Percentiles rank a stretch among this genome's conserved stretches.
Conservation (phyloP, 2,329 filamentous ascomycete genomes). For the Fusarium odoratissimum region DNA sequence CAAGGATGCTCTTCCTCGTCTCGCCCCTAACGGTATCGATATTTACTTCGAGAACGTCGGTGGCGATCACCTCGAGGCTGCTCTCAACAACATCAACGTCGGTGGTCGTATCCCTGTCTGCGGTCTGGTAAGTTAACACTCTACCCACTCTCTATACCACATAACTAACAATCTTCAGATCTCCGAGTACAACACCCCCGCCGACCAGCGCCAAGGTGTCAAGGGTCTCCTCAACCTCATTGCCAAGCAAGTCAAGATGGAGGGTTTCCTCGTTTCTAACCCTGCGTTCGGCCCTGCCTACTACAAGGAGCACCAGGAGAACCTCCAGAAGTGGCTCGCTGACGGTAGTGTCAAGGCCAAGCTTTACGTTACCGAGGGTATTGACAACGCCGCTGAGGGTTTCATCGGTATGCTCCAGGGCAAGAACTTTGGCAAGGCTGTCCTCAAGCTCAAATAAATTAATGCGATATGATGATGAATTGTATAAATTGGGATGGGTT, state of each 20-base stretch:
- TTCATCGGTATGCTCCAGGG: conserved; percentile 80
- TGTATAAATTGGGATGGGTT: background rate
- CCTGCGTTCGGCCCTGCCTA: conserved; percentile 75
- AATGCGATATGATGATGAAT: conserved; percentile 15
- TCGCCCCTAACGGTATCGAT: conserved; percentile 82
- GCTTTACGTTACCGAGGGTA: conserved; percentile 76
- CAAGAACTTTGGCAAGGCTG: conserved; percentile 88
- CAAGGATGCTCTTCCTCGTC: conserved; percentile 72
- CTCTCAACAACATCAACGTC: conserved; percentile 62
- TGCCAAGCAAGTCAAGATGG: conserved; percentile 75
- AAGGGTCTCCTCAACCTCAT: conserved; percentile 74
- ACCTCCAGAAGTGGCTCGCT: conserved; percentile 78
- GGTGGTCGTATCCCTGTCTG: conserved; percentile 74
- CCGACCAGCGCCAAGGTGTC: conserved; percentile 70
- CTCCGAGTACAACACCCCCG: conserved; percentile 75
- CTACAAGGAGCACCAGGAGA: conserved; percentile 77
- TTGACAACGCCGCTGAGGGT: conserved; percentile 81
- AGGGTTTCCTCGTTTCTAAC: conserved; percentile 80
- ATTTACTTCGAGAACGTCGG: conserved; percentile 70
- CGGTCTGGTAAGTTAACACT: conserved; percentile 63
- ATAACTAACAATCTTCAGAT: conserved; percentile 3
- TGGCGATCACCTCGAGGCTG: conserved; percentile 63
- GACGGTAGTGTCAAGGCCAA: conserved; percentile 81
- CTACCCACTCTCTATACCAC: accelerated
- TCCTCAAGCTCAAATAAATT: conserved; percentile 68